Conservation (phyloP, 495 filamentous ascomycete genomes). For the Penicillium antarcticum region DNA sequence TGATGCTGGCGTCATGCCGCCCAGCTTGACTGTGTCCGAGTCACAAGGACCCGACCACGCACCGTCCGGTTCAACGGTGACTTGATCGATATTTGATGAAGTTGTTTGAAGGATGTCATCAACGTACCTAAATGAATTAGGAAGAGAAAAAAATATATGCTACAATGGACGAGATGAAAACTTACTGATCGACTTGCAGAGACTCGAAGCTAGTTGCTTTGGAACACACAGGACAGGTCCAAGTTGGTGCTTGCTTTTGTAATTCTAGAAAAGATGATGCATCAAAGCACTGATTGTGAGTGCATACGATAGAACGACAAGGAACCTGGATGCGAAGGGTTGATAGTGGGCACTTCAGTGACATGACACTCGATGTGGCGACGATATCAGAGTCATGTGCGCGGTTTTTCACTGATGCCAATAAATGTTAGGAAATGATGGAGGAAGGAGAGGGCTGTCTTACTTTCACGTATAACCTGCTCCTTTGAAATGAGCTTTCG, state of each 20-base stretch:
- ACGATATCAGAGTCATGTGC: slow-evolving; percentile 86
- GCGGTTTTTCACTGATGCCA: slow-evolving; percentile 64
- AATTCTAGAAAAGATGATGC: slow-evolving; percentile 88
- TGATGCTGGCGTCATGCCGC: slow-evolving; percentile 36
- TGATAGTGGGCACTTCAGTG: slow-evolving; percentile 87
- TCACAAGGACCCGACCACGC: slow-evolving; percentile 60
- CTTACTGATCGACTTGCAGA: slow-evolving; percentile 83
- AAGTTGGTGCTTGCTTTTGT: slow-evolving; percentile 93
- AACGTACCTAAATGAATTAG: slow-evolving; percentile 65
- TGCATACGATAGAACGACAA: slow-evolving; percentile 74
- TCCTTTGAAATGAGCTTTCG: slow-evolving; percentile 74
- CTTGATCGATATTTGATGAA: slow-evolving; percentile 66
- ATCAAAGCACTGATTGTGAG: slow-evolving; percentile 94
- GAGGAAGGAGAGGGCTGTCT: slow-evolving; percentile 13
- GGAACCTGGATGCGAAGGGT: slow-evolving; percentile 78
- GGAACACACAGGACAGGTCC: slow-evolving; percentile 90
- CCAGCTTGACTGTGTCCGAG: slow-evolving; percentile 29
- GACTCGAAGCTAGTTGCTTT: slow-evolving; percentile 77
- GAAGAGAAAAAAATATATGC: too few relatives aligned
- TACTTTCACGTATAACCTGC: slow-evolving; percentile 81
- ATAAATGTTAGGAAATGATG: slow-evolving; percentile 11
- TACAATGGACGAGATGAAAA: slow-evolving; percentile 1
- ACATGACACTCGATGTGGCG: slow-evolving; percentile 81
- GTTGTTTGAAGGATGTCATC: slow-evolving; percentile 77
- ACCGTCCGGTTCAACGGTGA: slow-evolving; percentile 86